These are phyloP conservation scores for Calcarisporium arbuscula DNA, from an alignment of 2,329 filamentous ascomycete genomes.

Conservation along the genomic window DNA sequence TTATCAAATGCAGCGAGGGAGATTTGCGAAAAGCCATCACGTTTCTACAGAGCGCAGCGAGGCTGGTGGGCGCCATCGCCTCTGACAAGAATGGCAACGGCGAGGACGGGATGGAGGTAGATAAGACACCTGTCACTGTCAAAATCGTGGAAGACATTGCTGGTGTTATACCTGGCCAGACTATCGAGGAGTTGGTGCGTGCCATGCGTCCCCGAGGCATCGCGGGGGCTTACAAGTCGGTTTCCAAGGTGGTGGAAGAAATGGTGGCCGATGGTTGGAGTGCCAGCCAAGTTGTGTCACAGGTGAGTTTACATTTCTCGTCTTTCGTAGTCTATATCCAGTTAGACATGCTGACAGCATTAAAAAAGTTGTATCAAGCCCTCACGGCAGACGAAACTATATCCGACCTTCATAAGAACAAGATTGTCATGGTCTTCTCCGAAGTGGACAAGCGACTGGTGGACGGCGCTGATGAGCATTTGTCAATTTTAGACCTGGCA, in stretches of 20 bases:
- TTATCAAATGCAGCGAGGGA: conserved; percentile 85
- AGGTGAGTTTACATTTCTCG: conserved; percentile 44
- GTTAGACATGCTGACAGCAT: conserved; percentile 5
- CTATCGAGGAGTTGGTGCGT: conserved; percentile 63
- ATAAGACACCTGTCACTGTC: conserved; percentile 61
- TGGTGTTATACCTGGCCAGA: conserved; percentile 76
- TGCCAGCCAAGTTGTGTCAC: conserved; percentile 76
- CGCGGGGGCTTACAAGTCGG: conserved; percentile 60
- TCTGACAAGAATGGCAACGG: conserved; percentile 41
- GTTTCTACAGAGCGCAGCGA: conserved; percentile 88
- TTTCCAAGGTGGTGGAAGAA: conserved; percentile 77
- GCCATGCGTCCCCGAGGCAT: conserved; percentile 69
- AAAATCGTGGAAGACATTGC: conserved; percentile 89
- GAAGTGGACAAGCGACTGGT: conserved; percentile 91
- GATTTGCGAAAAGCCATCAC: conserved; percentile 96
- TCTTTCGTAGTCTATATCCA: not conserved
- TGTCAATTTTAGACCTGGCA: conserved; percentile 80
- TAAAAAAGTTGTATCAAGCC: conserved; percentile 68
- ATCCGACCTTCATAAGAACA: conserved; percentile 80
- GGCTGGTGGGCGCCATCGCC: conserved; percentile 66
- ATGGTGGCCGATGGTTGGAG: conserved; percentile 97
- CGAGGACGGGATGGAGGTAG: conserved; percentile 57
- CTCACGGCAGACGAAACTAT: conserved; percentile 81
- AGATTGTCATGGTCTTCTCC: conserved; percentile 82
- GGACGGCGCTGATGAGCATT: conserved; percentile 91